Base-by-base conservation (phyloP, 1,284 basidiomycete species). In the Meripilus lineatus region DNA sequence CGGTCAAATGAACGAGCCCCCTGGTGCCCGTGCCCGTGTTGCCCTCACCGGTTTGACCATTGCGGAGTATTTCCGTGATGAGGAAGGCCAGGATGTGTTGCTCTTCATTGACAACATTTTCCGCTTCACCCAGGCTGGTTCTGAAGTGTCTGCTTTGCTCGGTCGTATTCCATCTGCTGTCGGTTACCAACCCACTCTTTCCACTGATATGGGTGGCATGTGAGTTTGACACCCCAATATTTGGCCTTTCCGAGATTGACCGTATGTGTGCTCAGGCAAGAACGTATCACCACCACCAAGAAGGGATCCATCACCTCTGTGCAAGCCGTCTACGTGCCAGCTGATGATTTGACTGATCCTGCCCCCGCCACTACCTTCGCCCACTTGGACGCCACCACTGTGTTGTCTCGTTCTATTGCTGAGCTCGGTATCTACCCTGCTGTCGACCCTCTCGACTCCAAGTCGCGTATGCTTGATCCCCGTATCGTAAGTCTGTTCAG, bases 41-140 rank as follows among this genome's bases (percentile, higher is more conserved):
- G 95, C 95, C 53, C 84, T 99, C 61, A 98, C 95, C 61, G 95
- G 95, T 74, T 77, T 99, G 52, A 98, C 95, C 66, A 96, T 98
- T 58, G 95, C 95, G 59, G 95, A 99, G 75, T 99, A 98, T 79
- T 99, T 99, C 95, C 94, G 95, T 88, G 95, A 99, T 65, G 94
- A 98, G 75, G 94, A 99, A 75, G 95, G 95, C 58, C 95, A 99
- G 74, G 95, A 98, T 72, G 95, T 99, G 77, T 82, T 98, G 66
- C 87, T 99, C 66, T 98, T 98, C 83, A 98, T 98, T 67, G 95
- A 99, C 89, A 99, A 98, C 84, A 99, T 98, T 77, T 96, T 96
- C 92, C 92, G 93, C 68, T 96, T 97, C 88, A 95, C 93, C 58
- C 93, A 97, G 74, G 95, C 95, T 66, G 95, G 95, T 89, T 99